Evolutionary conservation across 164 flowering plant species (phyloP), one percentile per base, ranked within the genome.

Genomic region (Tetrastigma voinierianum): DNA sequence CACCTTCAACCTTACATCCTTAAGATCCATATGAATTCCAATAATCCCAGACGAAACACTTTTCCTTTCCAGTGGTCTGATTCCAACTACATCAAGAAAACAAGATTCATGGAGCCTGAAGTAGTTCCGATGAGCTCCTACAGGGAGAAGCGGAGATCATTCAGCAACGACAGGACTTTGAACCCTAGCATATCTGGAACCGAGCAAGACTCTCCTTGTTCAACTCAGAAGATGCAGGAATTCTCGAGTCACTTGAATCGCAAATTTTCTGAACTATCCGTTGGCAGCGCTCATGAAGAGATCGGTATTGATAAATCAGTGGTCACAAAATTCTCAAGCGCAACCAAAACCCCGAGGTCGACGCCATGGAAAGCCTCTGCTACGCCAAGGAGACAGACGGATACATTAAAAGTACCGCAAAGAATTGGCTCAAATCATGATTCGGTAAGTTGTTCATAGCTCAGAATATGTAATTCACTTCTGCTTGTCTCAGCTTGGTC

Each of bases 1-100:
- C 90, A 77, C 65, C 96, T 96, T 72, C 96, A 89, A 71, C 86
- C 91, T 48, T 74, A 84, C 76, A 77, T 96, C 66, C 82, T 83
- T 10, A 85, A 82, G 80, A 62, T 93, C 62, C 88, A 91, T 76
- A 82, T 83, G 44, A 88, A 86, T 70, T 55, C 68, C 55, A 87
- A 80, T 62, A 84, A 73, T 70, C 95, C 95, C 5, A 76, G 84
- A 55, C 72, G 83, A 19, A 78, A 74, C 62, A 64, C 83, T 11
- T 68, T 89, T 23, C 74, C 92, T 2, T 46, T 59, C n/a, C 74
- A 60, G 40, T 72, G 80, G 81, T 73, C 88, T 24, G 83, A 82
- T 51, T 47, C 80, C 49, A 74, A 71, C 66, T 68, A 69, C 69
- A 70, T 64, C 6, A 86, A 72, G 77, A 83, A 81, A 70, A 75